Conservation (phyloP, 257 asterid genomes). For the Datura wrightii region DNA sequence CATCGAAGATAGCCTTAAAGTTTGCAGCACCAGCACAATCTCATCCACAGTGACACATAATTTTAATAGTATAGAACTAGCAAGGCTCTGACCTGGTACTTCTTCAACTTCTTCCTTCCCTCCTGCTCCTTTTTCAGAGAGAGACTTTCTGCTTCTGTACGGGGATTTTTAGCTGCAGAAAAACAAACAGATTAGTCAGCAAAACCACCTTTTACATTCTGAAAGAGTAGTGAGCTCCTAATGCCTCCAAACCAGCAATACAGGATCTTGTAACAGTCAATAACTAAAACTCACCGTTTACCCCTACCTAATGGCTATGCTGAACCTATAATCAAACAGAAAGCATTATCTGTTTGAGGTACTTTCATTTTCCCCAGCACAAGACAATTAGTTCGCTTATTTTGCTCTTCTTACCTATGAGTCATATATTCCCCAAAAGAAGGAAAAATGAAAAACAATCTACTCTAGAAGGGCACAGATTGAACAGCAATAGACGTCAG, state of each 20-base stretch:
- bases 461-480: not conserved
- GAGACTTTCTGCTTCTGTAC: conserved; percentile 62
- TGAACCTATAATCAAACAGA: conserved; percentile 2
- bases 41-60: conserved; percentile 24
- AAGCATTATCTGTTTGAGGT: conserved; percentile 15
- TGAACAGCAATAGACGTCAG: conserved; percentile 14
- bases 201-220: conserved; percentile 5
- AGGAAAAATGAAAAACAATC: conserved; percentile 4
- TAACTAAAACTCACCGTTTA: conserved; percentile 10
- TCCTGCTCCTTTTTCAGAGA: conserved; percentile 67
- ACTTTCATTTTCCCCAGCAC: conserved; percentile 18
- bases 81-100: conserved; percentile 68
- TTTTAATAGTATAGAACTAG: conserved; percentile 4
- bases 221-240: not conserved
- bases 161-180: conserved; percentile 50
- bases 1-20: not conserved
- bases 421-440: conserved; percentile 11
- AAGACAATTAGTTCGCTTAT: not conserved
- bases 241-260: conserved; percentile 22
- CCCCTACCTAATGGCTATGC: not conserved
- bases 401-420: not conserved
- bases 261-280: not conserved
- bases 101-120: conserved; percentile 63
- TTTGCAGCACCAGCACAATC: not conserved
- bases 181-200: conserved; percentile 33